Percentiles rank a stretch among this genome's conserved stretches.
Conservation (phyloP, 371 early-diverging fungal genomes). For the Batrachochytrium dendrobatidis region DNA sequence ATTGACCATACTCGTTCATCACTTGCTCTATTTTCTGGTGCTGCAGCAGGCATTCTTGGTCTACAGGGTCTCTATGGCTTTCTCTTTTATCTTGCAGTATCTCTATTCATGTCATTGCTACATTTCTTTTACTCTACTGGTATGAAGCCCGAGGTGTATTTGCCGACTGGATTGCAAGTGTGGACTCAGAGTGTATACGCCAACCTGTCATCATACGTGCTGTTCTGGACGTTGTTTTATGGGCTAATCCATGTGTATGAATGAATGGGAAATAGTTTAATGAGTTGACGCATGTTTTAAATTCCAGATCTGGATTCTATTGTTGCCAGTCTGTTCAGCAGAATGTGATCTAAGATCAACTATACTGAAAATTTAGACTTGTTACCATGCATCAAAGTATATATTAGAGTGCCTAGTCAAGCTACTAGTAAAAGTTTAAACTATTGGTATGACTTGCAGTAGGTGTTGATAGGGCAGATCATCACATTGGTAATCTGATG, state of each 20-base stretch:
- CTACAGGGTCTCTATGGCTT: slow-evolving; percentile 49
- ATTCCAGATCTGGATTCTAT: too few species aligned
- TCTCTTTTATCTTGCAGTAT: slow-evolving; percentile 61
- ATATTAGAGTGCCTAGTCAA: too few species aligned
- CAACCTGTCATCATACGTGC: slow-evolving; percentile 65
- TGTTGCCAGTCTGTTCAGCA: too few species aligned
- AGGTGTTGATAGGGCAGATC: too few species aligned
- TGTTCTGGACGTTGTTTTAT: slow-evolving; percentile 80
- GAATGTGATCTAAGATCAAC: too few species aligned
- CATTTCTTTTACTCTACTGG: slow-evolving; percentile 11
- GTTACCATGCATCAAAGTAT: too few species aligned
- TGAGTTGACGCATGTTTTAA: too few species aligned
- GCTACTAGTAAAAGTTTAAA: too few species aligned
- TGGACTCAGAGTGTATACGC: slow-evolving; percentile 57
- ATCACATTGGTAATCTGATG: too few species aligned
- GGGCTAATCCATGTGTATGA: slow-evolving; percentile 76
- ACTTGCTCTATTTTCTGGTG: slow-evolving; percentile 66
- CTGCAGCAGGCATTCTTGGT: slow-evolving; percentile 57
- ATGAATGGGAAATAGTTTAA: too few species aligned
- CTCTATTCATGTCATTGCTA: slow-evolving; percentile 49
- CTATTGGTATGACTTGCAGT: too few species aligned
- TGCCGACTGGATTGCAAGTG: slow-evolving; percentile 47
- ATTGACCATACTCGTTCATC: slow-evolving; percentile 68
- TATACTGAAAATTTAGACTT: too few species aligned
- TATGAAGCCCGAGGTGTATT: slow-evolving; percentile 29